phyloP scores from a whole-genome alignment of 495 filamentous ascomycete genomes.

The Talaromyces liani region DNA sequence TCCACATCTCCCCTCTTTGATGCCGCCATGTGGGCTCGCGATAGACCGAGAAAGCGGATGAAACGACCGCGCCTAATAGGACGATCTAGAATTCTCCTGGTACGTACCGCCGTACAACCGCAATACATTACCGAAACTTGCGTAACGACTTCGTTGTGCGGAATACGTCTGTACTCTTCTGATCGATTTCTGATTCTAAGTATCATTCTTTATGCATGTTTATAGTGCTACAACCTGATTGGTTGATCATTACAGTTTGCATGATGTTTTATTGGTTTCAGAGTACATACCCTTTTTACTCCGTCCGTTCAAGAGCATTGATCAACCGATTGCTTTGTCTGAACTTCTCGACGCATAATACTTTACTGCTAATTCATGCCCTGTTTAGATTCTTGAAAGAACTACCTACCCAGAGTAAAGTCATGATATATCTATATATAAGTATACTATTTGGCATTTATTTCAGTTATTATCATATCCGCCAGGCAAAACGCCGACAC shows the following conservation, averaged over 20 bases:
- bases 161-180: not conserved
- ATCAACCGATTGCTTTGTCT: conserved; percentile 5
- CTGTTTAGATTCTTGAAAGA: not conserved
- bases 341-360: not conserved
- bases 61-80: conserved; percentile 7
- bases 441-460: not conserved
- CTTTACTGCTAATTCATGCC: not conserved
- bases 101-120: not conserved
- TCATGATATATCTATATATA: not conserved
- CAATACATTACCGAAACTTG: not conserved
- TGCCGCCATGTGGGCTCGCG: conserved; percentile 7
- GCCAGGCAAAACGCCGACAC: not conserved
- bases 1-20: not conserved
- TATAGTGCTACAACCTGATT: not conserved
- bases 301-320: not conserved
- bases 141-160: not conserved
- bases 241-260: not conserved
- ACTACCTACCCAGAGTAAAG: not conserved
- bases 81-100: conserved; percentile 6
- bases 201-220: not conserved
- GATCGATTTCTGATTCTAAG: not conserved
- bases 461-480: not conserved
- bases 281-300: not conserved
- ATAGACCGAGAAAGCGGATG: conserved; percentile 1
- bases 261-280: not conserved